Evolutionary conservation across 208 protist genomes (phyloP), one percentile per base, ranked within the genome.

Genomic region (Crithidia acanthocephali): DNA sequence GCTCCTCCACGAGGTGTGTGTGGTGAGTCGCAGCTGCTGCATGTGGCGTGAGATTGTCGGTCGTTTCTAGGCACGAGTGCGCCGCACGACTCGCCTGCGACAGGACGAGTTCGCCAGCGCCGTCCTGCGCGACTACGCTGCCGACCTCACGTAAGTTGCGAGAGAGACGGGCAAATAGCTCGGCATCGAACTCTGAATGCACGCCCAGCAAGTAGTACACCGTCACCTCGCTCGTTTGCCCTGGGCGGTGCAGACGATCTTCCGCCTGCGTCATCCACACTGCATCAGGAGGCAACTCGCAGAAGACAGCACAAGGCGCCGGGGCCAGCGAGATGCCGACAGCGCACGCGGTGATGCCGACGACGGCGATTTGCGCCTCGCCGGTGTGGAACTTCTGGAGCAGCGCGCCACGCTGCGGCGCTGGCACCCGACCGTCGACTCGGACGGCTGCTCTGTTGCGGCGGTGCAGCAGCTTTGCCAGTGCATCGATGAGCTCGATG

Each of bases 241-340:
- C 87, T 5, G 78, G 81, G 40, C 89, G 88, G 72, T 94, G 91
- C 35, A 96, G 83, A 7, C 91, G 76, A 73, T 95, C 91, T 65
- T 95, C 91, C 23, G 91, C 91, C 53, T 95, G 91, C 25, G 72
- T 64, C 81, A 95, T 85, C 91, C 88, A 93, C 55, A 81, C 60
- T 0, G 79, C 79, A 64, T 95, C 85, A 2, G 91, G 91, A 5
- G 91, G 91, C 18, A 95, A 76, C 70, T 95, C 91, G 35, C 85
- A 88, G 68, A 95, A 95, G n/a, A 95, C 75, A 18, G 87, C 86
- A 56, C 84, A 93, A 13, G 75, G 63, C 0, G 91, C 86, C 10
- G 81, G 72, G 10, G 88, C 81, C 35, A 95, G 76, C 27, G 86
- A 88, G 47, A 95, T 85, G 23, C 91, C 91, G 32, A 93, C 85